phyloP scores from a whole-genome alignment of 2,329 filamentous ascomycete species.

The Coniochaeta prunicola region DNA sequence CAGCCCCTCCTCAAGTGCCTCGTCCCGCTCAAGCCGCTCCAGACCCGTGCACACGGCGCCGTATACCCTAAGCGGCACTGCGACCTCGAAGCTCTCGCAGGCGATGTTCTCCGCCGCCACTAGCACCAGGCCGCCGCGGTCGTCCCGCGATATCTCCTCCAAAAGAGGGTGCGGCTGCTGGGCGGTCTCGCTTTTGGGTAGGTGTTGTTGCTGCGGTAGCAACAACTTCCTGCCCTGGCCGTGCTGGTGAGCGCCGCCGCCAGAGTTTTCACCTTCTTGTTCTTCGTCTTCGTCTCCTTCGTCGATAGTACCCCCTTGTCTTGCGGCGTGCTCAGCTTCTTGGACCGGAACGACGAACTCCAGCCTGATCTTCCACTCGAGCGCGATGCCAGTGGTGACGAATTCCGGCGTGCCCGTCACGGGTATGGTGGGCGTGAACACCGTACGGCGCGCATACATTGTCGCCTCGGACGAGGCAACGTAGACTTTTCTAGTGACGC shows the following conservation, averaged over 20 bases:
- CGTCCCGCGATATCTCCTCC: slow-evolving; percentile 72
- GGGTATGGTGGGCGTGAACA: slow-evolving; percentile 80
- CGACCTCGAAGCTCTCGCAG: slow-evolving; percentile 87
- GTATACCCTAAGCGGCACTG: slow-evolving; percentile 78
- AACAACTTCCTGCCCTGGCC: background rate
- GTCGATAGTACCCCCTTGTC: slow-evolving; percentile 14
- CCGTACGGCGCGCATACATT: slow-evolving; percentile 69
- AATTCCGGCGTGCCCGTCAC: slow-evolving; percentile 82
- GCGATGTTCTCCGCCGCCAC: slow-evolving; percentile 71
- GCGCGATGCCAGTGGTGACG: slow-evolving; percentile 76
- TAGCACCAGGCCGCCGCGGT: slow-evolving; percentile 64
- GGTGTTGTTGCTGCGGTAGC: slow-evolving; percentile 1
- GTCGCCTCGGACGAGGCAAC: slow-evolving; percentile 74
- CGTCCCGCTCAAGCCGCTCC: slow-evolving; percentile 48
- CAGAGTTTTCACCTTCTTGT: slow-evolving; percentile 9
- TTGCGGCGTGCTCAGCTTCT: slow-evolving; percentile 9
- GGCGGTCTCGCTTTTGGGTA: background rate
- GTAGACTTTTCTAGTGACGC: slow-evolving; percentile 78
- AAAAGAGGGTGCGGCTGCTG: slow-evolving; percentile 46
- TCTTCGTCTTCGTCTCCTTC: slow-evolving; percentile 23
- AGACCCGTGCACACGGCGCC: slow-evolving; percentile 52
- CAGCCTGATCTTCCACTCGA: slow-evolving; percentile 84
- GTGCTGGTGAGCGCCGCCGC: background rate
- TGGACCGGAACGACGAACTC: slow-evolving; percentile 81
- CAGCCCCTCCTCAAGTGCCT: slow-evolving; percentile 31